Evolutionary conservation across 129 eudicot species (phyloP), one percentile per base, ranked within the genome.

Genomic region (Rutidosis leptorrhynchoides): DNA sequence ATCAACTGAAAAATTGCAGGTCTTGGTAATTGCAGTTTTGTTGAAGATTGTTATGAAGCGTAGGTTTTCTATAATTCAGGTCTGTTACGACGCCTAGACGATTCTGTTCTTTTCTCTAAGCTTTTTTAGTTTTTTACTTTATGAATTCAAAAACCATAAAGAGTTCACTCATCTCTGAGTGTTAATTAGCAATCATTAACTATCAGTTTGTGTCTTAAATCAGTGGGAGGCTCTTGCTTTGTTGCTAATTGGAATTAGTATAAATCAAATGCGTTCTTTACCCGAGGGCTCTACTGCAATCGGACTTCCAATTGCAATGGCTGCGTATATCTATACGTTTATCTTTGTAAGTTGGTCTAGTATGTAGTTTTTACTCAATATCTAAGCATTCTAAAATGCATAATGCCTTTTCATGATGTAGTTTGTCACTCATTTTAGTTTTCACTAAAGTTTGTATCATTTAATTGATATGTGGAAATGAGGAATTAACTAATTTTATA

Each of bases 141-240:
- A 32, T 32, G 37, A 32, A 32, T 4, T 30, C 35, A 30, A 30
- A 8, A 30, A 37, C 48, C 57, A 20, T 51, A 14, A 56, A 46
- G 45, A 30, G 27, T 25, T 24, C 7, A 29, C 19, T 35, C 43
- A 40, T 30, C 11, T 21, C 16, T 19, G 64, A 40, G 23, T 54
- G 65, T 20, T 65, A 25, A 60, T 11, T 46, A 30, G 17, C 54
- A 25, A 64, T 56, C 19, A 9, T 69, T 58, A 62, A 22, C 9
- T 45, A 8, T 7, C 5, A 1, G 59, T 6, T 27, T 57, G 33
- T n/a, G 8, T 20, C 74, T 45, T 72, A 35, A 49, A 43, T 48
- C 78, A 94, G 99, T 94, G 99, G 97, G 99, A 94, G 78, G 99
- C 96, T 84, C 96, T 94, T 79, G 96, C 99, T 59, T 74, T 94